Conservation (phyloP, 1,284 basidiomycete genomes). For the Puccinia coronata region DNA sequence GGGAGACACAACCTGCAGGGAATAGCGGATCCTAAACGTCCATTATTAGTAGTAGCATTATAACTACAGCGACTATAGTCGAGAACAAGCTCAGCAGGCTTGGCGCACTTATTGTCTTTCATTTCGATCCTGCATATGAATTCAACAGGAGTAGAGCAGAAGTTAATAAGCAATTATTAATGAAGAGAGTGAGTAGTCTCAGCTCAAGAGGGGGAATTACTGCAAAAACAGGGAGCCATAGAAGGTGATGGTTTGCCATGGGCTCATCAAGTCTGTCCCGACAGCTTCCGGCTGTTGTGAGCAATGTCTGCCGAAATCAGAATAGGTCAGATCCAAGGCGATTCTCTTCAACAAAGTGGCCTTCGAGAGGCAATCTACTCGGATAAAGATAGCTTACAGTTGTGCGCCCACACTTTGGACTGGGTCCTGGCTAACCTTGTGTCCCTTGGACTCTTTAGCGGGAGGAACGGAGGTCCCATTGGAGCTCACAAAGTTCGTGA, state of each 20-base stretch:
- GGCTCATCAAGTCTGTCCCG: not conserved
- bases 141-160: not conserved
- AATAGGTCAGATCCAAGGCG: no score
- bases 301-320: constrained; percentile 11
- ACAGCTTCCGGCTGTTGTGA: not conserved
- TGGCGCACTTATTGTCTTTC: constrained; percentile 6
- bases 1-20: constrained; percentile 23
- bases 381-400: no score
- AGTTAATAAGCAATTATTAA: no score
- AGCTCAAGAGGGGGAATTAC: not conserved
- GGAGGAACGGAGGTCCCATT: not conserved
- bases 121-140: not conserved
- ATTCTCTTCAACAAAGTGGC: no score
- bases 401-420: constrained; percentile 40
- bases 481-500: constrained; percentile 44
- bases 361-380: no score
- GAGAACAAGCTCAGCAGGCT: constrained; percentile 36
- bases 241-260: constrained; percentile 25
- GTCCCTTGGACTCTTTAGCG: not conserved
- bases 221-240: constrained; percentile 40
- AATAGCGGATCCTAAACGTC: constrained; percentile 3
- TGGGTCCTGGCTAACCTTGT: not conserved
- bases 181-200: no score
- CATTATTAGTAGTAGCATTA: constrained; percentile 29
- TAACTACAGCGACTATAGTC: constrained; percentile 41